Base-by-base conservation (phyloP, 306 rosid species). In the Coriaria nepalensis region DNA sequence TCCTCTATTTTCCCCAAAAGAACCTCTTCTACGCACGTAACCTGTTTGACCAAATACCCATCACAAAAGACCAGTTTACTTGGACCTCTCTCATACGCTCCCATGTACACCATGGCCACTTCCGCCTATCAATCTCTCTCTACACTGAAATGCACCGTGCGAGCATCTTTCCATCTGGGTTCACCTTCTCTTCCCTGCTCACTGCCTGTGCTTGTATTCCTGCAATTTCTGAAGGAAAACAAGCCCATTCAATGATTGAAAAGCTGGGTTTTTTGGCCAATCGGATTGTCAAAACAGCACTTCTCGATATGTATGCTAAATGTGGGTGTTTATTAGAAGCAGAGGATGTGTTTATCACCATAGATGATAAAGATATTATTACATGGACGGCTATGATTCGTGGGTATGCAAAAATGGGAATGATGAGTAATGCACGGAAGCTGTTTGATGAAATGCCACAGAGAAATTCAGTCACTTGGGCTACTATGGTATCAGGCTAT, bases 401-500 rank as follows among this genome's bases (percentile, higher is more conserved):
- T 47, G 85, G 78, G 33, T 78, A 76, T 56, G 55, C 82, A 0
- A 81, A 86, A 70, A 45, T 33, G 59, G 77, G 93, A 29, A 66
- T 68, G 75, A 78, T 81, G 88, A 68, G 53, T 56, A 80, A 86
- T 9, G 87, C 87, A 0, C 34, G 64, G 61, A 9, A 43, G 72
- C 57, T 81, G 57, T 86, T 81, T 72, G 78, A 76, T 64, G 67
- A 38, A 14, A 81, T 78, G 93, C 77, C 55, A 66, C 66, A 52
- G 43, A 50, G 55, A 10, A 81, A 69, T 62, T 61, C 61, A 12
- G 62, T 67, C 60, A 68, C 85, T 57, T 78, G 77, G 85, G 55
- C 78, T 12, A 76, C 93, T 38, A 78, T 86, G 87, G 73, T 86
- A 55, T 82, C 85, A 7, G 95, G 93, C 38, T 78, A 78, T 59